Base-by-base conservation (phyloP, 2,329 filamentous ascomycete species). In the Dissoconium aciculare region DNA sequence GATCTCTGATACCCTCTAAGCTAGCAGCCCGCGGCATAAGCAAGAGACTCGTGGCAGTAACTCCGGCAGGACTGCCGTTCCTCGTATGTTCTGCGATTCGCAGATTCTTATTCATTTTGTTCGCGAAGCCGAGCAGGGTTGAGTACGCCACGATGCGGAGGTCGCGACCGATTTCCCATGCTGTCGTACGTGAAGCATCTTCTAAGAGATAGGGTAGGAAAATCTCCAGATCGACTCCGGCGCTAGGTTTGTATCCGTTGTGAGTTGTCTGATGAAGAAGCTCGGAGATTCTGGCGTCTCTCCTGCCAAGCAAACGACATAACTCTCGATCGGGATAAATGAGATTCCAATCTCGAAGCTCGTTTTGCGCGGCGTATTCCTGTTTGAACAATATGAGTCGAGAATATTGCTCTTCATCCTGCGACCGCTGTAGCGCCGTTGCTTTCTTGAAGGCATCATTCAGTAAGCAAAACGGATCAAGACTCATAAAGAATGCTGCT, bases 131-230 rank as follows among this genome's bases (percentile, higher is more conserved):
- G 13, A 46, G 28, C 3, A 62, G 35, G 2, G 59, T 40, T 1
- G 51, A 54, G 35, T 63, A 63, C 5, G 52, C 54, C 12, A 58
- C 32, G 2, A 40, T 38, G 4, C 61, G 56, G 3, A 59, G 36
- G 4, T 50, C 41, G 10, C 46, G 36, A 1, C 57, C 57, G 8
- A 54, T 36, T 15, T 46, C 47, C 59, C 60, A 65, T 4, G 59
- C 59, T 2, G 60, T 57, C 21, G 53, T 50, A 30, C 54, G 49
- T 9, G 49, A 46, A 0, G 59, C 50, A 33, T 65, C 60, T 33
- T 65, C 61, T 9, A 73, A 55, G 0, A 83, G 51, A 13, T 75
- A 61, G 0, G 76, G 74, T 1, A 84, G 60, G 47, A 77, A 85
- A 9, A 81, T 62, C 24, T 63, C 54, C 9, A 55, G 44, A 1